These are phyloP conservation scores for Carallia brachiata DNA, from an alignment of 345 rosid genomes.

Conservation along the genomic window DNA sequence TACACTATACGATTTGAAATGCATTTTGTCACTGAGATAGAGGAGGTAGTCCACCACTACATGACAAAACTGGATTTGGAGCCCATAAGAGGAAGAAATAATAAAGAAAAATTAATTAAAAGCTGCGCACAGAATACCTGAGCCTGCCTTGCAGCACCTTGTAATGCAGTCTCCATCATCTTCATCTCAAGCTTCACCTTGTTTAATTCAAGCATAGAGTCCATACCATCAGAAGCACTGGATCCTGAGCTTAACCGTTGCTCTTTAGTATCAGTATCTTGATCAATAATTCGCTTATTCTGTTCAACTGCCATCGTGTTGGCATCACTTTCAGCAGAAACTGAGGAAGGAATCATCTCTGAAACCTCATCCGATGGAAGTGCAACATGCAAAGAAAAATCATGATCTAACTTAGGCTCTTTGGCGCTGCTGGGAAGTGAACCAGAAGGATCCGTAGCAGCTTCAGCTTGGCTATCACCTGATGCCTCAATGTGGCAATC, in stretches of 20 bases:
- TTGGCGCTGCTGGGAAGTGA: constrained; percentile 25
- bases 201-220: constrained; percentile 57
- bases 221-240: constrained; percentile 40
- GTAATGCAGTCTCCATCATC: constrained; percentile 94
- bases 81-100: no score
- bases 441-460: constrained; percentile 29
- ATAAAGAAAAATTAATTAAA: no score
- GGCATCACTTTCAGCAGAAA: constrained; percentile 32
- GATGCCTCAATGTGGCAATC: constrained; percentile 9
- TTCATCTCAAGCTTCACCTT: constrained; percentile 81
- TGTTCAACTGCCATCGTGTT: constrained; percentile 28
- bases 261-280: constrained; percentile 35
- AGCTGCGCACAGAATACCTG: constrained; percentile 53
- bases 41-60: no score
- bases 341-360: constrained; percentile 37
- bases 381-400: constrained; percentile 33
- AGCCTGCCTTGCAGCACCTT: constrained; percentile 99
- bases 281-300: constrained; percentile 38
- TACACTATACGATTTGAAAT: no score
- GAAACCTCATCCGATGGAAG: constrained; percentile 45
- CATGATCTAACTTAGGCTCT: constrained; percentile 37
- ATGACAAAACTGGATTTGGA: no score
- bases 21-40: no score
- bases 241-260: constrained; percentile 44
- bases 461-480: constrained; percentile 19